Evolutionary conservation across 441 rosid genomes (phyloP).

Genomic region (Eutrema salsugineum): DNA sequence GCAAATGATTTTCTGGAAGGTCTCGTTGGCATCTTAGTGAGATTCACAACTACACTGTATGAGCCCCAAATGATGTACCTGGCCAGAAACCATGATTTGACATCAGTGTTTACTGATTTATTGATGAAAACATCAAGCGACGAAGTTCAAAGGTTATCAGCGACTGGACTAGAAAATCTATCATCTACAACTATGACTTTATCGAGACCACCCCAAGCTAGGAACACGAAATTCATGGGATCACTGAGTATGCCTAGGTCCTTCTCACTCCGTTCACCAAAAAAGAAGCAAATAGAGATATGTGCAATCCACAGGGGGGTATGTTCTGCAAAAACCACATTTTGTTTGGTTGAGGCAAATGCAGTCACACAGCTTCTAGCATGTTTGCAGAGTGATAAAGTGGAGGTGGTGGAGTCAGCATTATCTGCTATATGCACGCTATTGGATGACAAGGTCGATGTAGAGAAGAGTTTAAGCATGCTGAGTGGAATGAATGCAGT

Average conservation of each 20-base stretch:
- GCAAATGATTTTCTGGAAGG: conserved; percentile 74
- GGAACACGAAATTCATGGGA: conserved; percentile 45
- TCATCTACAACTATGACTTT: conserved; percentile 64
- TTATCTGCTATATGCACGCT: conserved; percentile 76
- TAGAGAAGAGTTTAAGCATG: conserved; percentile 57
- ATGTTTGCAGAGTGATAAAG: conserved; percentile 77
- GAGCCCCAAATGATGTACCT: conserved; percentile 63
- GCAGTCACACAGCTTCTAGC: conserved; percentile 70
- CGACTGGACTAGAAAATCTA: conserved; percentile 80
- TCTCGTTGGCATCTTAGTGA: conserved; percentile 73
- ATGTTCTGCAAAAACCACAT: conserved; percentile 80
- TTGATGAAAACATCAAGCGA: conserved; percentile 75
- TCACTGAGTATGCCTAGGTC: conserved; percentile 41
- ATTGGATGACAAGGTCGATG: conserved; percentile 77
- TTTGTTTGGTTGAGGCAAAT: conserved; percentile 82
- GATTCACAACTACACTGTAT: conserved; percentile 83
- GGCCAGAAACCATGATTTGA: conserved; percentile 69
- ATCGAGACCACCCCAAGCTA: conserved; percentile 49
- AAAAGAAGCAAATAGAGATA: conserved; percentile 33
- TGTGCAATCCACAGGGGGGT: conserved; percentile 80
- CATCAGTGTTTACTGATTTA: conserved; percentile 66
- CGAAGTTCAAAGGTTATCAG: conserved; percentile 82
- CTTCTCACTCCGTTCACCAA: conserved; percentile 44
- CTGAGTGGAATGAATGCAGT: conserved; percentile 56
- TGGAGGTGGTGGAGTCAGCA: conserved; percentile 78